Evolutionary conservation across 139 green algal genomes (phyloP), one percentile per base, ranked within the genome.

Genomic region (Coelastrella sp.): DNA sequence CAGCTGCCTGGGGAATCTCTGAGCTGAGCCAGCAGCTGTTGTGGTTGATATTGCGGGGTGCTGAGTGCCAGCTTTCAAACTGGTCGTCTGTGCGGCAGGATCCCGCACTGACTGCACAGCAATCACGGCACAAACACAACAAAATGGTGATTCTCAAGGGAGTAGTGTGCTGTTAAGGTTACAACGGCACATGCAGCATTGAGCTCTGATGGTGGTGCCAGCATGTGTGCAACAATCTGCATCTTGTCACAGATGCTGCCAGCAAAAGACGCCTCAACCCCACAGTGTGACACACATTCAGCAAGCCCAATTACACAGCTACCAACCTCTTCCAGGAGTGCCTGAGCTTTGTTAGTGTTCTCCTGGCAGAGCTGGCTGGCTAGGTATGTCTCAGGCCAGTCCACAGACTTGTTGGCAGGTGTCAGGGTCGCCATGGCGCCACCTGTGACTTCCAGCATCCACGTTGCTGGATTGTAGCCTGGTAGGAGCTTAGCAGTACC

Each of bases 381-480:
- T 64, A 78, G 47, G 17, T 87, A 91, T 10, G 73, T 5, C 3
- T 47, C 58, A 47, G 87, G 87, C 87, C 87, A 91, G n/a, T 91
- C 87, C 4, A 83, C 66, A 58, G 32, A 47, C 32, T 14, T 68
- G 66, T 91, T 83, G 32, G 78, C 57, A 16, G 59, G 10, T 19
- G 79, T 32, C 6, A 87, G n/a, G 11, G 68, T 87, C 17, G 87
- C 79, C 87, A 85, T 91, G 74, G 58, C 75, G 73, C 85, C 85
- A 14, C 87, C 87, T 23, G 88, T 91, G 32, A 96, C 92, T 61
- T 97, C 94, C n/a, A 98, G 93, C 96, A 98, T 97, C 96, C 96
- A 98, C 5, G 96, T 98, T 60, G 96, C 95, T 10, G 96, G 96
- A 92, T 98, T 98, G 59, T 95, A 83, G 10, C 92, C 90, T 6